phyloP scores from a whole-genome alignment of 495 filamentous ascomycete genomes.

The Astrothelium subdiscretum region DNA sequence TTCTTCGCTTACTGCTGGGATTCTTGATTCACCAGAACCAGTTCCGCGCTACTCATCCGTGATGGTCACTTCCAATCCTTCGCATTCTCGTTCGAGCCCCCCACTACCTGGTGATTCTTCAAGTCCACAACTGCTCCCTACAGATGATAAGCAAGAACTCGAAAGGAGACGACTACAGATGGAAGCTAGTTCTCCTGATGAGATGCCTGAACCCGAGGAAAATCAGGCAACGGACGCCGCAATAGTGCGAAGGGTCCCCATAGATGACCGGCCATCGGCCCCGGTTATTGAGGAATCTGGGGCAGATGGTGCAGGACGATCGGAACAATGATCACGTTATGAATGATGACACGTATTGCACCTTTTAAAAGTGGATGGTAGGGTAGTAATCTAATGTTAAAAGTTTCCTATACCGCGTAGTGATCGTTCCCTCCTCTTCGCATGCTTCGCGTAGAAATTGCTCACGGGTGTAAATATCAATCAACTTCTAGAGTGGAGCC shows the following conservation, averaged over 20 bases:
- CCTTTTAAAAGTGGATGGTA: background rate
- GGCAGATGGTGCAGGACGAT: background rate
- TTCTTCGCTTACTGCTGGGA: background rate
- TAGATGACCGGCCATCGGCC: background rate
- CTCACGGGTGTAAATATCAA: too few relatives aligned
- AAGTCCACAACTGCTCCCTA: slow-evolving; percentile 6
- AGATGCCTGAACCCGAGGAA: slow-evolving; percentile 39
- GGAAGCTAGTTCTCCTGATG: slow-evolving; percentile 58
- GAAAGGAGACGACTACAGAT: slow-evolving; percentile 62
- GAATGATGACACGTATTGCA: background rate
- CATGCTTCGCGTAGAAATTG: too few relatives aligned
- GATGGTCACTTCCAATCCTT: background rate
- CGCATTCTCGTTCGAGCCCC: slow-evolving; percentile 10
- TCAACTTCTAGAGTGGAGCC: too few relatives aligned
- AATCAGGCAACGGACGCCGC: background rate
- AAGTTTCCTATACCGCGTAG: too few relatives aligned
- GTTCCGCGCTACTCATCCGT: background rate
- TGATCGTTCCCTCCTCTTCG: too few relatives aligned
- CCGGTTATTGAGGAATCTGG: background rate
- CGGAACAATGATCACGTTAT: background rate
- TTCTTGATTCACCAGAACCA: background rate
- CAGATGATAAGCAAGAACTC: slow-evolving; percentile 80
- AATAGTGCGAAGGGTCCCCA: background rate
- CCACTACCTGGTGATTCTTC: slow-evolving; percentile 9
- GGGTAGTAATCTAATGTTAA: background rate